phyloP scores from a whole-genome alignment of 345 rosid species.

The Triadica sebifera region DNA sequence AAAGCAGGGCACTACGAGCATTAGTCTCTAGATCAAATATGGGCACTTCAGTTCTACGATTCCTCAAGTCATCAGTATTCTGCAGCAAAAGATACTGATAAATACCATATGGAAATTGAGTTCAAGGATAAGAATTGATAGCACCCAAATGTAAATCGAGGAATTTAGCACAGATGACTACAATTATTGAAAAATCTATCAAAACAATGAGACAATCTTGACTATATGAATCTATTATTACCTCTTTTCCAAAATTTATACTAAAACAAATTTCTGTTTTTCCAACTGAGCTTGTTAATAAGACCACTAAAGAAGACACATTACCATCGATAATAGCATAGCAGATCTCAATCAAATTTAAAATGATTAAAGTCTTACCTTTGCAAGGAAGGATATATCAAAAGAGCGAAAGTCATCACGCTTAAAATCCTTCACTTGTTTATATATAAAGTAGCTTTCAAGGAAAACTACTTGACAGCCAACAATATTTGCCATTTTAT shows the following conservation, averaged over 20 bases:
- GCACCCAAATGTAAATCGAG: neutral
- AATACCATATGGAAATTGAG: neutral
- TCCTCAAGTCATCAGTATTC: conserved; percentile 73
- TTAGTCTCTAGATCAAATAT: conserved; percentile 86
- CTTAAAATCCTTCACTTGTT: conserved; percentile 83
- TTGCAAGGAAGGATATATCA: conserved; percentile 79
- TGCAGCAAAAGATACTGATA: conserved; percentile 28
- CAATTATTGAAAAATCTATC: neutral
- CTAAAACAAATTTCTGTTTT: neutral
- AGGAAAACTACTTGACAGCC: conserved; percentile 99
- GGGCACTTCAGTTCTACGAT: conserved; percentile 75
- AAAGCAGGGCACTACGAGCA: conserved; percentile 47
- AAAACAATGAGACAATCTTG: conserved; percentile 5
- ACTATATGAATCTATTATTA: neutral
- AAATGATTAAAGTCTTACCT: conserved; percentile 48
- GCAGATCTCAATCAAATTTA: neutral
- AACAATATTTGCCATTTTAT: conserved; percentile 98
- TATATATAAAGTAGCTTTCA: conserved; percentile 86
- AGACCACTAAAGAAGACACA: neutral
- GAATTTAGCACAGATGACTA: neutral
- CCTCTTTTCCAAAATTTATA: neutral
- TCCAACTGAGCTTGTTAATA: neutral
- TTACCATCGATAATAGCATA: neutral
- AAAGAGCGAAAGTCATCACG: conserved; percentile 88
- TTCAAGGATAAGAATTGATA: neutral